Conservation (phyloP, 2,329 filamentous ascomycete genomes). For the Aureobasidium vineae region DNA sequence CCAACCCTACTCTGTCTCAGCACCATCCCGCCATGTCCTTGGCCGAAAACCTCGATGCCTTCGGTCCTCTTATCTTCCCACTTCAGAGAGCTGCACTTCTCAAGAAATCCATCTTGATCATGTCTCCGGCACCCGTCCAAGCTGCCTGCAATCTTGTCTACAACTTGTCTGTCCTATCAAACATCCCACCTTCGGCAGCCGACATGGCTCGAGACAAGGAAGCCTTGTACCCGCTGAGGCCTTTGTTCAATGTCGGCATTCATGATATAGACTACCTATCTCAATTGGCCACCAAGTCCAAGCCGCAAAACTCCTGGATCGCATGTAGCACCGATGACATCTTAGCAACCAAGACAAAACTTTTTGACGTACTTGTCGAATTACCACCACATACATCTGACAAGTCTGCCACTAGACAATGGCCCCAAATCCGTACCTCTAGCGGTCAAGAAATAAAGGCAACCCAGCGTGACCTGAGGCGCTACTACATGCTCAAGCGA, state of each 20-base stretch:
- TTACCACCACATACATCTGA: conserved; percentile 60
- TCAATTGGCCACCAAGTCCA: conserved; percentile 53
- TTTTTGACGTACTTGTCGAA: conserved; percentile 88
- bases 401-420: conserved; percentile 45
- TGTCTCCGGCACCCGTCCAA: conserved; percentile 82
- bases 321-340: conserved; percentile 96
- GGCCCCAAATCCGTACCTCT: conserved; percentile 70
- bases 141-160: conserved; percentile 94
- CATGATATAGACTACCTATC: conserved; percentile 83
- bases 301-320: conserved; percentile 65
- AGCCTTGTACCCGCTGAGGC: conserved; percentile 64
- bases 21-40: conserved; percentile 88
- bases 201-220: conserved; percentile 62
- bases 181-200: conserved; percentile 72
- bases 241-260: conserved; percentile 90
- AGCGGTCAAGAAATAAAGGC: conserved; percentile 69
- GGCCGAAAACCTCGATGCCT: conserved; percentile 70
- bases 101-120: conserved; percentile 82
- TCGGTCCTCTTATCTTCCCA: conserved; percentile 89
- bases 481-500: conserved; percentile 67
- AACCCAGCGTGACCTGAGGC: conserved; percentile 83
- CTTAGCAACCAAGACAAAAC: conserved; percentile 75
- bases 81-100: conserved; percentile 83
- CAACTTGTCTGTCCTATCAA: conserved; percentile 87
- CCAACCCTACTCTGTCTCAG: conserved; percentile 66